Evolutionary conservation across 179 eudicot species (phyloP).

Genomic region (Dionaea muscipula): DNA sequence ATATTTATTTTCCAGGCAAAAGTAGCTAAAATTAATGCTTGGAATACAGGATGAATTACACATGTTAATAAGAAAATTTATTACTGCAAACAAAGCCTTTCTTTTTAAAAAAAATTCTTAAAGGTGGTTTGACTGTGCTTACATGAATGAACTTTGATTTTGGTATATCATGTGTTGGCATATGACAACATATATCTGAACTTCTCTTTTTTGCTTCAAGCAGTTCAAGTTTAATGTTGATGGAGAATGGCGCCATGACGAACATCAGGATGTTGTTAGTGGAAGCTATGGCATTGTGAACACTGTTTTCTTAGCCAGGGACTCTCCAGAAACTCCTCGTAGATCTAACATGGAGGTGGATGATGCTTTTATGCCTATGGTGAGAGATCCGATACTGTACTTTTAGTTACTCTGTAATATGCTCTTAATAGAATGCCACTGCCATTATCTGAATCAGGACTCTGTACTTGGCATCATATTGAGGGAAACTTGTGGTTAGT

Average conservation of each 20-base stretch:
- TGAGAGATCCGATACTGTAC: constrained; percentile 16
- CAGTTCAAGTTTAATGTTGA: constrained; percentile 94
- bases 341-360: constrained; percentile 89
- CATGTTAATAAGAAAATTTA: too few relatives aligned
- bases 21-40: too few relatives aligned
- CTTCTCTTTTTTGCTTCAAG: constrained; percentile 14
- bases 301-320: constrained; percentile 52
- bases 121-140: too few relatives aligned
- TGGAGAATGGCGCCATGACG: constrained; percentile 94
- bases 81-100: too few relatives aligned
- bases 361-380: constrained; percentile 35
- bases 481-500: not conserved
- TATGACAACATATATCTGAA: constrained; percentile 9
- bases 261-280: constrained; percentile 49
- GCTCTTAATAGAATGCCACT: not conserved
- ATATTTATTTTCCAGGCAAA: too few relatives aligned
- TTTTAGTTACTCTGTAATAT: too few relatives aligned
- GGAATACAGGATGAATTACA: too few relatives aligned
- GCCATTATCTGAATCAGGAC: not conserved
- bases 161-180: not conserved
- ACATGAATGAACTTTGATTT: too few relatives aligned
- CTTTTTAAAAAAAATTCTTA: too few relatives aligned
- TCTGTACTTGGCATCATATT: not conserved
- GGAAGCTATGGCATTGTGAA: constrained; percentile 66
- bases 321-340: constrained; percentile 41